phyloP scores from a whole-genome alignment of 257 asterid species.

The Thymus mandschuricus region DNA sequence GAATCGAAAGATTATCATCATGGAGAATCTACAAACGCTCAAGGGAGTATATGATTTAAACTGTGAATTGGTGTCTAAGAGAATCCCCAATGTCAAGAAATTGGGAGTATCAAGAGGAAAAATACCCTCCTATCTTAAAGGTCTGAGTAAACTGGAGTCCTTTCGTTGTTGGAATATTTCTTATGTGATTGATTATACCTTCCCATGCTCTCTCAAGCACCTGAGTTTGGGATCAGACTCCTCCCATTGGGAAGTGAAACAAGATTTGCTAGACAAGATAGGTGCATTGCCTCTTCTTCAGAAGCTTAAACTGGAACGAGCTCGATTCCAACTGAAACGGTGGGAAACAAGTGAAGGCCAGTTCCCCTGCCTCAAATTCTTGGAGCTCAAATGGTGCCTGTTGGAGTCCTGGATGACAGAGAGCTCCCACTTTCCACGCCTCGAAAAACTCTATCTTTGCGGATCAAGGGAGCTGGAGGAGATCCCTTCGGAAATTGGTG shows the following conservation, averaged over 20 bases:
- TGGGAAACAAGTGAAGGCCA: constrained; percentile 5
- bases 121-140: too few relatives aligned
- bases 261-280: neutral
- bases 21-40: too few relatives aligned
- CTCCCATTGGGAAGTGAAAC: too few relatives aligned
- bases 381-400: neutral
- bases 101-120: too few relatives aligned
- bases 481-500: neutral
- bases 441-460: neutral
- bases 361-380: neutral
- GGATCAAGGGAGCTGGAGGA: neutral
- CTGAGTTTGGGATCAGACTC: neutral
- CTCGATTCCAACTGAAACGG: neutral
- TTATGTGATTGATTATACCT: too few relatives aligned
- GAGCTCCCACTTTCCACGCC: neutral
- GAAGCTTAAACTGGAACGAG: neutral
- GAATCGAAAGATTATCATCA: too few relatives aligned
- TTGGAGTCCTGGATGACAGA: neutral
- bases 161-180: too few relatives aligned
- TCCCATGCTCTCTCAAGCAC: too few relatives aligned
- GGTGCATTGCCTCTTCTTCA: constrained; percentile 17
- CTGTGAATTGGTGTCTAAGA: too few relatives aligned
- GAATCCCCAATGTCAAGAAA: too few relatives aligned
- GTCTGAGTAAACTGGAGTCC: too few relatives aligned
- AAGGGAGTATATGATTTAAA: too few relatives aligned